These are phyloP conservation scores for Dianthus caryophyllus DNA, from an alignment of 148 eudicot species.

Conservation along the genomic window DNA sequence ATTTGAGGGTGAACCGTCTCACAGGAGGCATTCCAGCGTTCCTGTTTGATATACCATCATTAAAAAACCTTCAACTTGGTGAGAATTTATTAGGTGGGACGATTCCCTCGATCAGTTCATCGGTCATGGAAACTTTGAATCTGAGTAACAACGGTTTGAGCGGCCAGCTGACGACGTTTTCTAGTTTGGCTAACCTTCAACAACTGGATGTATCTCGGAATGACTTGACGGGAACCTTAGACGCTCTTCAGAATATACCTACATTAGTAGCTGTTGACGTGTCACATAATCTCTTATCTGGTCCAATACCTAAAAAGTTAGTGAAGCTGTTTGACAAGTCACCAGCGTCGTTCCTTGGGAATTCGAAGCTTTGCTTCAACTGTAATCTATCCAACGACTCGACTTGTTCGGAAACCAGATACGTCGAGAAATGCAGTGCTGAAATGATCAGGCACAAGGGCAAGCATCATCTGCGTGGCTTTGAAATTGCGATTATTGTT, in stretches of 20 bases:
- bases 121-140: slow-evolving; percentile 34
- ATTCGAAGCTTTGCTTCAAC: slow-evolving; percentile 44
- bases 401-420: slow-evolving; percentile 23
- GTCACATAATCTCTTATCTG: slow-evolving; percentile 53
- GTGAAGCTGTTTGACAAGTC: slow-evolving; percentile 35
- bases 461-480: slow-evolving; percentile 18
- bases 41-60: slow-evolving; percentile 39
- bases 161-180: slow-evolving; percentile 42
- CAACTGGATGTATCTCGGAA: slow-evolving; percentile 51
- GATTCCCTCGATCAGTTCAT: slow-evolving; percentile 47
- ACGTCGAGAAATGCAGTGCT: slow-evolving; percentile 33
- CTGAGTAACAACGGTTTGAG: slow-evolving; percentile 52
- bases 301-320: slow-evolving; percentile 49
- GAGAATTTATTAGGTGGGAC: slow-evolving; percentile 53
- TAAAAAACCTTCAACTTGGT: slow-evolving; percentile 53
- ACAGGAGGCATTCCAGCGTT: slow-evolving; percentile 54
- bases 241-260: slow-evolving; percentile 30
- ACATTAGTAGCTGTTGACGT: slow-evolving; percentile 43
- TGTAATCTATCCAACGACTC: slow-evolving; percentile 28
- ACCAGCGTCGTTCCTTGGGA: slow-evolving; percentile 45
- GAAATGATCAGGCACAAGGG: slow-evolving; percentile 18
- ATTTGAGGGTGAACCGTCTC: slow-evolving; percentile 52
- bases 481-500: slow-evolving; percentile 43
- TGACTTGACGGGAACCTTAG: slow-evolving; percentile 53
- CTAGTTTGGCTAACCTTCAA: slow-evolving; percentile 43